Percentiles rank a stretch among this genome's conserved stretches.
Evolutionary conservation across 495 filamentous ascomycete genomes (phyloP).

Genomic region (Chlorociboria aeruginascens): DNA sequence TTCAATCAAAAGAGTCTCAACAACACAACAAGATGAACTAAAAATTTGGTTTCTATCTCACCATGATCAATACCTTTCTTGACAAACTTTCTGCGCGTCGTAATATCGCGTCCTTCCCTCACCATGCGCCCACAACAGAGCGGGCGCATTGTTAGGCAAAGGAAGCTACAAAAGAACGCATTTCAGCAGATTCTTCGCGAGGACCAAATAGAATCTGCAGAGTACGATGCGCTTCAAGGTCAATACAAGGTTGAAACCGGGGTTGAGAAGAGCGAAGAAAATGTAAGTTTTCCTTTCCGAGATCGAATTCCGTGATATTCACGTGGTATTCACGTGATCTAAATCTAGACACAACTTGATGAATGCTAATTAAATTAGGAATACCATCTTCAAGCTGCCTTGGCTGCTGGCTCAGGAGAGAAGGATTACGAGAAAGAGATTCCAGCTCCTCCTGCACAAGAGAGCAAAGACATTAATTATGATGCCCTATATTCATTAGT

Average conservation of each 20-base stretch:
- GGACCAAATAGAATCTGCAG: conserved; percentile 72
- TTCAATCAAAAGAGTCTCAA: conserved; percentile 5
- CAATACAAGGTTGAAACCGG: conserved; percentile 78
- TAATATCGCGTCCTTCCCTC: conserved; percentile 32
- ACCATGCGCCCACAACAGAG: conserved; percentile 35
- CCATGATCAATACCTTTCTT: conserved; percentile 28
- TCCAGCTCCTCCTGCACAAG: conserved; percentile 71
- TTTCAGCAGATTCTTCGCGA: conserved; percentile 76
- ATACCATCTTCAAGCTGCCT: conserved; percentile 93
- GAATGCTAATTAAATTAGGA: conserved; percentile 48
- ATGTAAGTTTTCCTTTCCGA: conserved; percentile 46
- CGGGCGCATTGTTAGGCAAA: conserved; percentile 66
- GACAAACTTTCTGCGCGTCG: conserved; percentile 35
- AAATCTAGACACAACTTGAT: conserved; percentile 10
- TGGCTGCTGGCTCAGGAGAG: conserved; percentile 61
- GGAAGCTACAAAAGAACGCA: conserved; percentile 85
- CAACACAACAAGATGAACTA: neutral
- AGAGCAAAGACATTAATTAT: conserved; percentile 70
- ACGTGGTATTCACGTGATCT: conserved; percentile 17
- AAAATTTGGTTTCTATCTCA: conserved; percentile 24
- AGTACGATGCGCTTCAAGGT: conserved; percentile 35
- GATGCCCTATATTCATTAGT: conserved; percentile 69
- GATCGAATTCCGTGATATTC: neutral
- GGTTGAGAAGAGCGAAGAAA: conserved; percentile 93
- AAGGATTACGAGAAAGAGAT: conserved; percentile 67